phyloP scores from a whole-genome alignment of 2,329 filamentous ascomycete genomes.

The Ophiocordyceps sinensis region DNA sequence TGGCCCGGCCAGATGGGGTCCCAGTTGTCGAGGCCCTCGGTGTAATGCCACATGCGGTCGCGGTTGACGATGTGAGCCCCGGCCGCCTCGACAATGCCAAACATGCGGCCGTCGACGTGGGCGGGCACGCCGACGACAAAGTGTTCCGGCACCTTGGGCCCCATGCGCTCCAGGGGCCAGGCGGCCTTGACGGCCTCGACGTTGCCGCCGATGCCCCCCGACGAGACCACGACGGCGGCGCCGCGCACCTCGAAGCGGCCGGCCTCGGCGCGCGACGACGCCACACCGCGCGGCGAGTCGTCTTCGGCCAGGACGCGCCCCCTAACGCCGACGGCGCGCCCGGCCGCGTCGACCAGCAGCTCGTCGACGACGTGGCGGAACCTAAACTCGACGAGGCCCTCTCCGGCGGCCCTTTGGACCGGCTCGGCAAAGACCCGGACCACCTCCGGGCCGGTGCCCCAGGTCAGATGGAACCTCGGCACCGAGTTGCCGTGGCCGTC shows the following conservation, averaged over 20 bases:
- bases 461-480: conserved; percentile 46
- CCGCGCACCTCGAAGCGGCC: conserved; percentile 39
- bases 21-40: conserved; percentile 48
- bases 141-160: conserved; percentile 36
- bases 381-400: conserved; percentile 38
- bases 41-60: conserved; percentile 55
- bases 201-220: conserved; percentile 47
- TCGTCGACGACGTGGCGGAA: conserved; percentile 44
- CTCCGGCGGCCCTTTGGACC: conserved; percentile 34
- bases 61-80: conserved; percentile 44
- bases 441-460: conserved; percentile 47
- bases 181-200: conserved; percentile 42
- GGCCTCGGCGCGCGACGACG: conserved; percentile 31
- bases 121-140: conserved; percentile 48
- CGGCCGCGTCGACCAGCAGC: conserved; percentile 36
- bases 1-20: conserved; percentile 46
- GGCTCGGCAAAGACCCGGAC: conserved; percentile 43
- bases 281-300: conserved; percentile 33
- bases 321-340: conserved; percentile 35
- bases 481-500: conserved; percentile 48
- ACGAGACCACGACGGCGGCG: conserved; percentile 37
- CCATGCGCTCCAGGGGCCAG: conserved; percentile 44
- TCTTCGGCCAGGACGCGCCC: conserved; percentile 39
- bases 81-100: conserved; percentile 35
- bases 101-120: conserved; percentile 51